These are phyloP conservation scores for Decorospora gaudefroyi DNA, from an alignment of 2,329 filamentous ascomycete genomes.

Conservation along the genomic window DNA sequence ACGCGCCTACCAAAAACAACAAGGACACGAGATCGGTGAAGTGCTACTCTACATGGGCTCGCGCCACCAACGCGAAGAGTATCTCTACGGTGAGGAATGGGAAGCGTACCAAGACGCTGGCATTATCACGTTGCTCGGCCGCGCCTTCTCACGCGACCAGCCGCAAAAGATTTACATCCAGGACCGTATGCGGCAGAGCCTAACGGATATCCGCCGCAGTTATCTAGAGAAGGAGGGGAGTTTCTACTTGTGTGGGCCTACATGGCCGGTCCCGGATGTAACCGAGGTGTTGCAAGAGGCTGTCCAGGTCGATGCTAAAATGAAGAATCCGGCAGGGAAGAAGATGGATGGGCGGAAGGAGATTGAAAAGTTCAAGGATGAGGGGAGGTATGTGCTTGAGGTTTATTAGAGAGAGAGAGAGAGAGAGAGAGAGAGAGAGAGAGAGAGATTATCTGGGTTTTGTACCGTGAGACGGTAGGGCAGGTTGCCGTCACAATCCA, in stretches of 20 bases:
- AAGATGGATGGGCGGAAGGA: conserved; percentile 86
- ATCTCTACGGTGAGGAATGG: conserved; percentile 99
- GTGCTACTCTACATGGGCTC: conserved; percentile 96
- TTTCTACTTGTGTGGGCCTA: conserved; percentile 97
- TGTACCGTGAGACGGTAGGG: too few relatives aligned
- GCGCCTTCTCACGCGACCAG: conserved; percentile 95
- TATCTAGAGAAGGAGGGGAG: conserved; percentile 87
- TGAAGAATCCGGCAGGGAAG: conserved; percentile 56
- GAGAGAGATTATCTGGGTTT: too few relatives aligned
- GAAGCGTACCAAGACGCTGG: conserved; percentile 96
- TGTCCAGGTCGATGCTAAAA: conserved; percentile 74
- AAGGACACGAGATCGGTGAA: conserved; percentile 90
- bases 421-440: background rate
- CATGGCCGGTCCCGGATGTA: conserved; percentile 97
- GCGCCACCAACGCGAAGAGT: conserved; percentile 96
- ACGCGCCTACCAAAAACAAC: conserved; percentile 96
- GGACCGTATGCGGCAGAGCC: conserved; percentile 90
- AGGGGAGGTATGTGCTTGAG: conserved; percentile 90
- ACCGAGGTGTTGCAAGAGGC: conserved; percentile 93
- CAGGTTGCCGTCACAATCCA: too few relatives aligned
- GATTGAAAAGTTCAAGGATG: conserved; percentile 97
- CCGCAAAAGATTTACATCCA: conserved; percentile 99
- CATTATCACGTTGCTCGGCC: conserved; percentile 89
- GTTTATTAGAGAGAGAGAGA: conserved; percentile 71
- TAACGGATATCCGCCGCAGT: conserved; percentile 79